A percentile compares a stretch with the other conserved stretches of the same genome.
phyloP scores from a whole-genome alignment of 805 yeast species.

The Cyberlindnera xylosilytica region DNA sequence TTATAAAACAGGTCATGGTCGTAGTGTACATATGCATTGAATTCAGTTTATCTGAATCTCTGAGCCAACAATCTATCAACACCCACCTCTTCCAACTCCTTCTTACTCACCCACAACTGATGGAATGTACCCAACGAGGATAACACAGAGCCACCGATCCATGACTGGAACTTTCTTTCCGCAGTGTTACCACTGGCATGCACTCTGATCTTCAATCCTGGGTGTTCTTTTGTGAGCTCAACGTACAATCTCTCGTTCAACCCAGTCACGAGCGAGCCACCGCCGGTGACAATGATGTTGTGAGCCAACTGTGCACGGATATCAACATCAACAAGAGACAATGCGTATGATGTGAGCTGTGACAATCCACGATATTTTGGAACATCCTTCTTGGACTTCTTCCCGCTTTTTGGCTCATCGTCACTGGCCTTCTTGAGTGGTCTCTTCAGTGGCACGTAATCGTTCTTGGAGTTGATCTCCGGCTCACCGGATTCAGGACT shows the following conservation, averaged over 20 bases:
- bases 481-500: slow-evolving; percentile 51
- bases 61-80: slow-evolving; percentile 74
- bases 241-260: slow-evolving; percentile 70
- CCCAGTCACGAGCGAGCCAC: slow-evolving; percentile 77
- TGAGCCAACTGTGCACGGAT: slow-evolving; percentile 83
- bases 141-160: slow-evolving; percentile 91
- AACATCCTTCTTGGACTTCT: slow-evolving; percentile 27
- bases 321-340: slow-evolving; percentile 69
- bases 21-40: too few relatives aligned
- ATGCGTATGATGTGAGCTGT: slow-evolving; percentile 54
- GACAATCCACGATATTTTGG: slow-evolving; percentile 47
- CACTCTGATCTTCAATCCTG: slow-evolving; percentile 81
- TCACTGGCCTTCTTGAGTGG: slow-evolving; percentile 37
- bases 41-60: slow-evolving; percentile 67
- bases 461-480: slow-evolving; percentile 45
- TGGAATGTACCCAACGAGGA: slow-evolving; percentile 92
- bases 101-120: slow-evolving; percentile 88
- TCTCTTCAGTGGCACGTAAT: slow-evolving; percentile 73
- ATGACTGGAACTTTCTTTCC: slow-evolving; percentile 77
- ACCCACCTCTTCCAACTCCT: slow-evolving; percentile 87
- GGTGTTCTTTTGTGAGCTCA: slow-evolving; percentile 67
- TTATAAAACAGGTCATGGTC: too few relatives aligned
- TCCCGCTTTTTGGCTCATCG: slow-evolving; percentile 25
- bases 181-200: slow-evolving; percentile 75
- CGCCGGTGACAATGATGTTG: slow-evolving; percentile 85